Evolutionary conservation across 495 filamentous ascomycete species (phyloP).

Genomic region (Talaromyces trachyspermus): DNA sequence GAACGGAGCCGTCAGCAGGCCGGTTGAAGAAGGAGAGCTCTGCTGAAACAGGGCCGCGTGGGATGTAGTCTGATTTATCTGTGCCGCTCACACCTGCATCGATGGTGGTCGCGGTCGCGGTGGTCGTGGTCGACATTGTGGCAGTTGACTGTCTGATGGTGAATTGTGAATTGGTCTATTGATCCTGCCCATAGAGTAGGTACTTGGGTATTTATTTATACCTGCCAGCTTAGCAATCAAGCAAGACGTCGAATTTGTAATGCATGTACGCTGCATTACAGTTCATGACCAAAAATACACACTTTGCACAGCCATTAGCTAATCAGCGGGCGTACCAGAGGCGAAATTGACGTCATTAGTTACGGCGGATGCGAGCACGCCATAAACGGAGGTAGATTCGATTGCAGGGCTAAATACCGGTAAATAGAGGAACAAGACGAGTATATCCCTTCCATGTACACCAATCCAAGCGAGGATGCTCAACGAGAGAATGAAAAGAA

Average conservation of each 20-base stretch:
- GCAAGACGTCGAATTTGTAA: conserved; percentile 4
- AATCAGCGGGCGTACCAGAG: neutral
- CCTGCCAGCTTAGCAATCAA: too few relatives aligned
- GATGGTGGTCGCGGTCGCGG: conserved; percentile 1
- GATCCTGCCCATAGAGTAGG: too few relatives aligned
- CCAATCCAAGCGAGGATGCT: neutral
- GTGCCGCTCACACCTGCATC: too few relatives aligned
- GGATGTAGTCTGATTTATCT: conserved; percentile 36
- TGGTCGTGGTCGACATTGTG: conserved; percentile 13
- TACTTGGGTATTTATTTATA: too few relatives aligned
- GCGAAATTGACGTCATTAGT: neutral
- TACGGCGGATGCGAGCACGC: neutral
- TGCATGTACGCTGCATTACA: too few relatives aligned
- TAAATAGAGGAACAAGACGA: too few relatives aligned
- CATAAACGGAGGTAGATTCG: too few relatives aligned
- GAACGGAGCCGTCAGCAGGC: conserved; percentile 54
- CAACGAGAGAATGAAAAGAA: neutral
- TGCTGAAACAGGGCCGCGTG: conserved; percentile 58
- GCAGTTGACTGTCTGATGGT: conserved; percentile 11
- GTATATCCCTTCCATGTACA: conserved; percentile 1
- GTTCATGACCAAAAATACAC: neutral
- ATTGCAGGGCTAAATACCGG: too few relatives aligned
- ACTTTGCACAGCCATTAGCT: neutral
- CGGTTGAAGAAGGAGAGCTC: conserved; percentile 61
- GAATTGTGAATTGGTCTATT: neutral